phyloP scores from a whole-genome alignment of 345 rosid genomes.

The Populus alba region DNA sequence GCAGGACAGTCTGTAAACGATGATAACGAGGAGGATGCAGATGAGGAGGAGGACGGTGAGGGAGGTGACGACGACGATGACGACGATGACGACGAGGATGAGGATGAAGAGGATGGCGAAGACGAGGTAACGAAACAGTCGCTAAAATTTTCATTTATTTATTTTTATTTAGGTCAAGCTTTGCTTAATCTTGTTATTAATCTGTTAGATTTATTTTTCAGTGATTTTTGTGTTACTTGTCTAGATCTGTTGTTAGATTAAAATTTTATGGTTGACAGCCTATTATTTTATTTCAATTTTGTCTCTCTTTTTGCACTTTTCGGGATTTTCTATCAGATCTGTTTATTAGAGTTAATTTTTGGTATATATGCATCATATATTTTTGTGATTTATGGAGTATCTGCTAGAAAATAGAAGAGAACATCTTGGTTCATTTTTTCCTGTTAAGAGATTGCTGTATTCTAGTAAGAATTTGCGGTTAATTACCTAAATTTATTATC shows the following conservation, averaged over 20 bases:
- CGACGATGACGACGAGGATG: conserved; percentile 23
- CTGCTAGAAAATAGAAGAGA: not conserved
- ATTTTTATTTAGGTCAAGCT: not conserved
- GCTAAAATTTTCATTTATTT: not conserved
- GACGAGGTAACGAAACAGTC: conserved; percentile 11
- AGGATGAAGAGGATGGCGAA: conserved; percentile 2
- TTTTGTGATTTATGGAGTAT: not conserved
- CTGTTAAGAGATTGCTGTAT: not conserved
- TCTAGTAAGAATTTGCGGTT: no score
- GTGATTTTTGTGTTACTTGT: not conserved
- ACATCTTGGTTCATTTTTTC: not conserved
- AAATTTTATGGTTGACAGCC: no score
- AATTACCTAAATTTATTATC: not conserved
- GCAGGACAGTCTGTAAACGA: conserved; percentile 43
- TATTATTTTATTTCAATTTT: not conserved
- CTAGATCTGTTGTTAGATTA: no score
- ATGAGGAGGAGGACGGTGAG: not conserved
- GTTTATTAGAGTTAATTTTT: not conserved
- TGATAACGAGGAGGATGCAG: conserved; percentile 21
- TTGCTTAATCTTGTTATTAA: not conserved
- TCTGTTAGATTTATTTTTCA: not conserved
- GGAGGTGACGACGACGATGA: conserved; percentile 9
- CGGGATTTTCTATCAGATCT: conserved; percentile 21
- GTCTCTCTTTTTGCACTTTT: not conserved
- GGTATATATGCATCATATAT: not conserved